Conservation (phyloP, 2,329 filamentous ascomycete genomes). For the Trichoderma endophyticum region DNA sequence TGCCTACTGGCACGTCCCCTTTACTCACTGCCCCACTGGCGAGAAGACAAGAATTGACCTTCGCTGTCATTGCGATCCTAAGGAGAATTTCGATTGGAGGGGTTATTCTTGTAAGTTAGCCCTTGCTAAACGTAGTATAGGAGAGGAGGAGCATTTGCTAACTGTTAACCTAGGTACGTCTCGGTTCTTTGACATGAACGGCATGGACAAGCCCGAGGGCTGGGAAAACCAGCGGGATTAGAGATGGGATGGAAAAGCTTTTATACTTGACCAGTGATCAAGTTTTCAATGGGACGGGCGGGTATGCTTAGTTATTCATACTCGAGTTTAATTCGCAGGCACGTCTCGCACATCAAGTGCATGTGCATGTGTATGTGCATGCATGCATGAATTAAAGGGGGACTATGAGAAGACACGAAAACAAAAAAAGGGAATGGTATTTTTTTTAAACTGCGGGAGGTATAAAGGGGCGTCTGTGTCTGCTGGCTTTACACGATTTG, state of each 20-base stretch:
- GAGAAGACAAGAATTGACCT: constrained; percentile 80
- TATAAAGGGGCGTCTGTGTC: constrained; percentile 20
- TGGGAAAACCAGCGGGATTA: constrained; percentile 68
- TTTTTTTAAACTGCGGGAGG: constrained; percentile 6
- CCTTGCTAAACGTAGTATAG: background rate
- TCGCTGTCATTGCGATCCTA: constrained; percentile 91
- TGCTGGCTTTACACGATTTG: constrained; percentile 18
- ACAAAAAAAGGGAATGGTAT: constrained; percentile 3
- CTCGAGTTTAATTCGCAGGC: background rate
- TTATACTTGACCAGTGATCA: background rate
- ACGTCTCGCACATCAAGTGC: background rate
- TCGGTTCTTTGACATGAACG: constrained; percentile 80
- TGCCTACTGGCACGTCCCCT: constrained; percentile 95
- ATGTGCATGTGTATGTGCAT: background rate
- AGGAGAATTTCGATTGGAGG: constrained; percentile 99
- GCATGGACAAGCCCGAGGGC: constrained; percentile 77
- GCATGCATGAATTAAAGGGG: background rate
- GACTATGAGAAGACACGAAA: background rate
- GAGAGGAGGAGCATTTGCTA: constrained; percentile 13
- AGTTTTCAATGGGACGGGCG: background rate
- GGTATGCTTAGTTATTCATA: background rate
- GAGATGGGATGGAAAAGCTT: background rate
- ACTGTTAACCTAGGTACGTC: constrained; percentile 53
- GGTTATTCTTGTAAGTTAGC: constrained; percentile 81
- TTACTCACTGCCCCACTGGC: constrained; percentile 93